Percentiles rank a stretch among this genome's conserved stretches.
These are phyloP conservation scores for Trichoderma gracile DNA, from an alignment of 2,329 filamentous ascomycete genomes.

Conservation along the genomic window DNA sequence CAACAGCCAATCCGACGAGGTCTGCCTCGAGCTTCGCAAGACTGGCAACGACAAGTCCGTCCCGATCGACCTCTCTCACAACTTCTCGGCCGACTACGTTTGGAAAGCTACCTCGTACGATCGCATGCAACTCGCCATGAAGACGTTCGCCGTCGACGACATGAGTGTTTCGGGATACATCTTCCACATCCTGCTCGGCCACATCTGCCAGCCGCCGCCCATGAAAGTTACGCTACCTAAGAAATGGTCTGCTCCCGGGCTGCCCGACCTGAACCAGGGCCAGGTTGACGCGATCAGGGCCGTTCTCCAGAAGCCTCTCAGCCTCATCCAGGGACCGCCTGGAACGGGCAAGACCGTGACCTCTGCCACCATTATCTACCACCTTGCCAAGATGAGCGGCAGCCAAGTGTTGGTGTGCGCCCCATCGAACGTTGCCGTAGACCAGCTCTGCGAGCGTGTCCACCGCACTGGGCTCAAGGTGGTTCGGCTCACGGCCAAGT, in stretches of 20 bases:
- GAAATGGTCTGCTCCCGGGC: conserved; percentile 92
- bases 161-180: conserved; percentile 99
- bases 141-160: conserved; percentile 96
- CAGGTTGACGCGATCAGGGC: conserved; percentile 96
- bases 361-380: conserved; percentile 97
- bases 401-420: conserved; percentile 95
- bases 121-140: conserved; percentile 99
- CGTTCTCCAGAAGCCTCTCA: conserved; percentile 88
- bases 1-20: conserved; percentile 98
- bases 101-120: conserved; percentile 99
- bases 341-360: conserved; percentile 99
- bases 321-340: conserved; percentile 93
- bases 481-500: conserved; percentile 97
- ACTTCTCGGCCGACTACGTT: conserved; percentile 98
- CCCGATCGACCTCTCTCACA: conserved; percentile 93
- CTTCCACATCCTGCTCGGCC: conserved; percentile 92
- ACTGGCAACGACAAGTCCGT: conserved; percentile 96
- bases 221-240: conserved; percentile 96
- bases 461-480: conserved; percentile 94
- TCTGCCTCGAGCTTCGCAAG: conserved; percentile 89
- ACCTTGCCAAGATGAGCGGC: conserved; percentile 91
- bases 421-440: conserved; percentile 96
- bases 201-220: conserved; percentile 89
- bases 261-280: conserved; percentile 92
- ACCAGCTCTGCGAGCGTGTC: conserved; percentile 96